Base-by-base conservation (phyloP, 2,329 filamentous ascomycete genomes). In the Aspergillus latus region DNA sequence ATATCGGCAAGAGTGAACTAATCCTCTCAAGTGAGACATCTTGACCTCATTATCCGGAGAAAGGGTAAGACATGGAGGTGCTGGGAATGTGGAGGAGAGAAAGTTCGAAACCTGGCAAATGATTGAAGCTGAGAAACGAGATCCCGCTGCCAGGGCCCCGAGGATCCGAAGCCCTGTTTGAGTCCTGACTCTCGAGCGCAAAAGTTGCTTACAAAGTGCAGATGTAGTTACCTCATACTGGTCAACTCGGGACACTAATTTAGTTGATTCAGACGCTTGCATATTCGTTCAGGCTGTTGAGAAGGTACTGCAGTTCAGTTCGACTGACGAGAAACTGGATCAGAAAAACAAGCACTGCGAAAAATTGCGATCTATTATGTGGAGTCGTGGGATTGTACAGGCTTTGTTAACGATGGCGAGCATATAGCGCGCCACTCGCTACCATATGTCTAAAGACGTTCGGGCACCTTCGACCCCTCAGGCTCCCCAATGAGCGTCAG, bases 401-500 rank as follows among this genome's bases (percentile, higher is more conserved):
- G 4, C 28, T 42, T 34, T 28, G 44, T 45, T 36, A 16, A 13
- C 29, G 45, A 7, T 47, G n/a, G 16, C 39, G 39, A 13, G 13
- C 26, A 16, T 37, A 15, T 39, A 40, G 43, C 13, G 21, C 13
- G 34, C 8, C 39, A 8, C 43, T 45, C 8, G 28, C 21, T 21
- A 21, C 2, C 21, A 21, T 21, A 21, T 36, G 10, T n/a, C 61
- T 70, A 72, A 13, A 72, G 64, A 49, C 63, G 66, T 7, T 21
- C 39, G n/a, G 39, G 39, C 34, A 64, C 59, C 54, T 75, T 75
- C 32, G 73, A 69, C 13, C 66, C 77, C 37, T 82, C 83, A 3
- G 82, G 80, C 63, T 92, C 89, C 0, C 91, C 92, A 68, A 97
- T 88, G 15, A 96, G 73, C 58, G 86, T 85, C 66, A 89, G 72